Percentiles rank a stretch among this genome's conserved stretches.
Conservation (phyloP, 495 filamentous ascomycete species). For the Clohesyomyces aquaticus region DNA sequence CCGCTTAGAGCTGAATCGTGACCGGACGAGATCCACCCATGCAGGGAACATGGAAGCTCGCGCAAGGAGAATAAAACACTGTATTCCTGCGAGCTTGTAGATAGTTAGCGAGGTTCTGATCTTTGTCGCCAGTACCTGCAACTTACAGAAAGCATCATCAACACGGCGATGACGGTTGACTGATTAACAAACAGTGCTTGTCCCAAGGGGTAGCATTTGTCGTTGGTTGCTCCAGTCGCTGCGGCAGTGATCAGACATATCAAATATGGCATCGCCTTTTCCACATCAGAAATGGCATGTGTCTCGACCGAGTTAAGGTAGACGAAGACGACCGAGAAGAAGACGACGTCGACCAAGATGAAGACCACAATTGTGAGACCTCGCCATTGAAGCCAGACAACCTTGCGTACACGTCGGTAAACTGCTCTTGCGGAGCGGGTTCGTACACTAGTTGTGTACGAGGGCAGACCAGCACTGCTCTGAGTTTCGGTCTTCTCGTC, state of each 20-base stretch:
- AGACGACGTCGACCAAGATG: constrained; percentile 86
- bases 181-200: constrained; percentile 66
- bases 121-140: background rate
- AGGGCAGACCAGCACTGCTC: constrained; percentile 72
- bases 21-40: constrained; percentile 71
- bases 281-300: constrained; percentile 56
- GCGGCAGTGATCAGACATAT: constrained; percentile 69
- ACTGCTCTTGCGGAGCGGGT: constrained; percentile 86
- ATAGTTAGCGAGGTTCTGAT: constrained; percentile 17
- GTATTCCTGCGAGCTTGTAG: constrained; percentile 75
- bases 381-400: constrained; percentile 93
- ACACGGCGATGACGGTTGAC: constrained; percentile 75
- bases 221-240: constrained; percentile 63
- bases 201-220: constrained; percentile 64
- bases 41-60: constrained; percentile 81
- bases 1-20: constrained; percentile 51
- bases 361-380: constrained; percentile 84
- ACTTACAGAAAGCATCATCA: constrained; percentile 78
- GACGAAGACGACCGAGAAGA: constrained; percentile 89
- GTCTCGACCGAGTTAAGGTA: constrained; percentile 73
- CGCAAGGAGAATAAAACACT: constrained; percentile 78
- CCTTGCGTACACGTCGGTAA: constrained; percentile 79
- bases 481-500: constrained; percentile 63
- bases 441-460: constrained; percentile 74
- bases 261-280: constrained; percentile 67